These are phyloP conservation scores for Aspergillus sp. DNA, from an alignment of 2,329 filamentous ascomycete species.

Conservation along the genomic window DNA sequence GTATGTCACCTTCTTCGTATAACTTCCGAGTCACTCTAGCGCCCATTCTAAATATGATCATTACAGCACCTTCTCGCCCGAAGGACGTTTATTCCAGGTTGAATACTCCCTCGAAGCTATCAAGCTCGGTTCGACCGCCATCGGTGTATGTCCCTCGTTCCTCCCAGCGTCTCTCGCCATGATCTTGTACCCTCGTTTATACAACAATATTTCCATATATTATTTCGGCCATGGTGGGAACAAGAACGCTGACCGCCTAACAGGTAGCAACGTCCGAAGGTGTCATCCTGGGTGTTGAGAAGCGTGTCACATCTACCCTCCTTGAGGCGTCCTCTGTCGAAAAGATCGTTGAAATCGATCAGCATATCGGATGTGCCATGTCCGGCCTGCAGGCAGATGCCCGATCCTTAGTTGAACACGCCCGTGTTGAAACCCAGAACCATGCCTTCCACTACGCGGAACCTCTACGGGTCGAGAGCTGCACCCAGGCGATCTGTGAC, in stretches of 20 bases:
- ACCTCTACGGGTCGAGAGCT: constrained; percentile 90
- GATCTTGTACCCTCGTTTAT: background rate
- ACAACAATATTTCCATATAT: background rate
- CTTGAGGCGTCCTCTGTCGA: constrained; percentile 97
- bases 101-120: constrained; percentile 99
- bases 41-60: constrained; percentile 22
- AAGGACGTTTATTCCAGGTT: constrained; percentile 99
- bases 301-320: constrained; percentile 95
- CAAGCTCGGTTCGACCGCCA: constrained; percentile 97
- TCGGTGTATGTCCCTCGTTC: constrained; percentile 64
- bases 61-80: constrained; percentile 92
- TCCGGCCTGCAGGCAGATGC: constrained; percentile 96
- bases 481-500: constrained; percentile 98
- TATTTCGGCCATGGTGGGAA: background rate
- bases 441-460: constrained; percentile 99
- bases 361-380: constrained; percentile 99
- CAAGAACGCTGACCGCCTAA: constrained; percentile 16
- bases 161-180: background rate
- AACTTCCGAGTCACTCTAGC: background rate
- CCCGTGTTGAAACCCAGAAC: constrained; percentile 94
- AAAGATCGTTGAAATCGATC: constrained; percentile 99
- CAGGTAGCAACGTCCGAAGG: constrained; percentile 87
- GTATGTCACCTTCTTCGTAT: constrained; percentile 51
- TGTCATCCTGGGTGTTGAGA: constrained; percentile 96
- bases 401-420: constrained; percentile 96